Evolutionary conservation across 148 eudicot species (phyloP), one percentile per base, ranked within the genome.

Genomic region (Spergularia bocconei): DNA sequence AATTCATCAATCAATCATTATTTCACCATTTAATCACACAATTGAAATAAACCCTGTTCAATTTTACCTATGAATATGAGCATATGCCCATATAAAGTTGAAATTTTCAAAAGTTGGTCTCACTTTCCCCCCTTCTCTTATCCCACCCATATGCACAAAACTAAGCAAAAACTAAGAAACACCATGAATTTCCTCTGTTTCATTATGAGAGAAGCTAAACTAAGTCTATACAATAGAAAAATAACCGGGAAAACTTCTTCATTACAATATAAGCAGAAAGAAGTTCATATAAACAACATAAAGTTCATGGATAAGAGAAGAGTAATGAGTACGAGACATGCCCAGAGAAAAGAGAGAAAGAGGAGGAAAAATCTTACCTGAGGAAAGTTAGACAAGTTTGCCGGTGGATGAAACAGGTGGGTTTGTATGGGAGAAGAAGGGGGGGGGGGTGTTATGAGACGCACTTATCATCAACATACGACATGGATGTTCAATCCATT

Each of bases 91-190:
- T 36, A 64, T 13, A 48, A 4, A 64, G n/a, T 17, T 41, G 4
- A 59, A 65, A 65, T 16, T 65, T n/a, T 13, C 20, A 44, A 51
- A 65, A 65, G 52, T 65, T 52, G 69, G 69, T 17, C 52, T 50
- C 36, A 29, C 36, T 29, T 29, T 29, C 52, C 41, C 63, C 11
- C 25, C 21, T 59, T 29, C 11, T 59, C 13, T 21, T 23, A 10
- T 59, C 21, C 23, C 21, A 8, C 13, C 63, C 63, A 11, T 58
- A 58, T 58, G 21, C 21, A 58, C 11, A 11, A 58, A 58, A 25
- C 12, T 59, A 59, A 59, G 12, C 13, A 2, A 13, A 59, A 59
- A 5, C 19, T 57, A 2, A 7, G 4, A 4, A 8, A 57, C 21
- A 21, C 33, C 10, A 21, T 21, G 10, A 36, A 59, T 59, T 59